Base-by-base conservation (phyloP, 148 eudicot genomes). In the Rhododendron simsii region DNA sequence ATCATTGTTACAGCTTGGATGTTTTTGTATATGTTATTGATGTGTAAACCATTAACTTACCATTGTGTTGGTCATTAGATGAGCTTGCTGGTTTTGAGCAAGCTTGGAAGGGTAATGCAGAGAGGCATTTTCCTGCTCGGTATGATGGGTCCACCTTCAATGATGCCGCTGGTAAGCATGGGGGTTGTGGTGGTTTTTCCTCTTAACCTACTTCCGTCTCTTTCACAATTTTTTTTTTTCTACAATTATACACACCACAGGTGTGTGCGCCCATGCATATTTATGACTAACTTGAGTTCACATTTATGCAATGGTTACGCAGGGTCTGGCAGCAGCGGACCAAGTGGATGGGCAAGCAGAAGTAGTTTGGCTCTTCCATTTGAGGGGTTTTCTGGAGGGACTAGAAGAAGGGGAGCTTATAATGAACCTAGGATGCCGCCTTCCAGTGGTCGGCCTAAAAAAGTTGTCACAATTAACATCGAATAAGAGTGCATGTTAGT, bases 51-150 rank as follows among this genome's bases (percentile, higher is more conserved):
- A 21, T 9, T 65, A 26, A 81, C 12, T 47, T 82, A 28, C 50
- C 33, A 23, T 23, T 84, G 20, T 84, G 18, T 13, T 57, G 45
- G 77, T 81, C n/a, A 71, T 10, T 73, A 90, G 98, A 93, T 91
- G 98, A 94, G 76, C 94, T 96, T 75, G 89, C 88, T 53, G 87
- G 88, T 74, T 96, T 96, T 87, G 98, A 96, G 85, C 92, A 96
- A 73, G 92, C 94, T 65, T 96, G 98, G 98, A 90, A 85, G 86
- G 93, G 91, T 41, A 94, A 90, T 78, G 87, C 89, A 13, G 93
- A 88, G 80, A 91, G 77, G 73, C 89, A 86, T 84, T 84, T 91
- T 0, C 89, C 90, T 74, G 82, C 91, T 47, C 86, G 89, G 94
- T 83, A 87, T 80, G 89, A 89, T 89, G 83, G 81, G 57, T 84